A percentile compares a stretch with the other conserved stretches of the same genome.
Conservation (phyloP, 2,329 filamentous ascomycete genomes). For the Aspergillus novoparasiticus region DNA sequence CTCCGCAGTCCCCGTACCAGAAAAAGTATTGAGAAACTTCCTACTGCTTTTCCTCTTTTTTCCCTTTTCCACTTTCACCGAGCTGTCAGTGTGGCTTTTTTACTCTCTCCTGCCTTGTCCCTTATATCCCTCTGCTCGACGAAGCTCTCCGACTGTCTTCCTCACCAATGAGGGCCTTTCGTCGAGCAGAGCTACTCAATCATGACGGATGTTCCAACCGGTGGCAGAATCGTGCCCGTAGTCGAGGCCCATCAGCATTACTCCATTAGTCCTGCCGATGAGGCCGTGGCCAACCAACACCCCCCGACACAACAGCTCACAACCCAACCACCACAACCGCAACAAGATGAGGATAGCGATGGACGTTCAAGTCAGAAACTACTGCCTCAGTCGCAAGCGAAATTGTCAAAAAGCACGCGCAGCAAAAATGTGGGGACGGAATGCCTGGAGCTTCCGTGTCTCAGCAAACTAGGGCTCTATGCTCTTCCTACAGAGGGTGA, state of each 20-base stretch:
- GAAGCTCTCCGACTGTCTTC: conserved; percentile 18
- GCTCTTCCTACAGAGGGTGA: conserved; percentile 62
- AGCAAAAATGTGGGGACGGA: conserved; percentile 25
- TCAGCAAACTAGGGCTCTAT: conserved; percentile 61
- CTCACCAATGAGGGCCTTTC: conserved; percentile 38
- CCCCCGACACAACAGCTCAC: conserved; percentile 12
- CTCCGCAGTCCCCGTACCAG: conserved; percentile 15
- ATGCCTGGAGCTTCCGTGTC: conserved; percentile 44
- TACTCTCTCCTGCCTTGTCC: conserved; percentile 14
- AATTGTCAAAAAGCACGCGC: conserved; percentile 14
- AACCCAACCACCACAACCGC: conserved; percentile 20
- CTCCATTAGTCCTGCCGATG: conserved; percentile 21
- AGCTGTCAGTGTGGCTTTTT: conserved; percentile 17
- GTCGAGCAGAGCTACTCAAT: conserved; percentile 35
- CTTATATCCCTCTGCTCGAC: conserved; percentile 21
- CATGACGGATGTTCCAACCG: conserved; percentile 43
- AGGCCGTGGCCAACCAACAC: conserved; percentile 16
- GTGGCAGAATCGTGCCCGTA: conserved; percentile 48
- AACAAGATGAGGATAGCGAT: neutral
- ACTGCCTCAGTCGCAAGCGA: conserved; percentile 4
- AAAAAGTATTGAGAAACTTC: conserved; percentile 4
- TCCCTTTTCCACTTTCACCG: conserved; percentile 6
- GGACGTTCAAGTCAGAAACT: neutral
- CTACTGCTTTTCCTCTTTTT: neutral
- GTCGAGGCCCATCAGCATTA: conserved; percentile 32